Evolutionary conservation across 805 yeast genomes (phyloP).

Genomic region (Priceomyces carsonii): DNA sequence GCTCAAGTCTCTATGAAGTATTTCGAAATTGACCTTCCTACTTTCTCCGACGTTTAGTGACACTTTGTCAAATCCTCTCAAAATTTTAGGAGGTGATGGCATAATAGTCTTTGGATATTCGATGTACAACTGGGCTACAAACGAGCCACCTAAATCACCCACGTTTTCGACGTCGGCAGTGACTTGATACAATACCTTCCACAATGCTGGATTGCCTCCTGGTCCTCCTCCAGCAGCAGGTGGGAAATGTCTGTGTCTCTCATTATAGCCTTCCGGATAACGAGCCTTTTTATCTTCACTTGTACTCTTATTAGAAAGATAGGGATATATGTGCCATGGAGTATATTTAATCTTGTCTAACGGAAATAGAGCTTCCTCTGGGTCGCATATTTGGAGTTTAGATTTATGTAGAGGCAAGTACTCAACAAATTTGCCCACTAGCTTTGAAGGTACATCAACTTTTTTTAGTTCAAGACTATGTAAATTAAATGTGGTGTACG

Average conservation of each 20-base stretch:
- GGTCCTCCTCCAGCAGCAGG: slow-evolving; percentile 50
- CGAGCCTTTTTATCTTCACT: slow-evolving; percentile 37
- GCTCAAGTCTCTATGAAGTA: slow-evolving; percentile 54
- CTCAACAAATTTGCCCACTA: slow-evolving; percentile 47
- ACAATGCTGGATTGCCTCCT: slow-evolving; percentile 62
- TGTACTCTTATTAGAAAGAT: slow-evolving; percentile 30
- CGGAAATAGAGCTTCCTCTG: slow-evolving; percentile 56
- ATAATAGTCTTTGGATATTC: slow-evolving; percentile 49
- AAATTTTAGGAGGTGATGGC: slow-evolving; percentile 53
- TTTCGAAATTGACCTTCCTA: slow-evolving; percentile 39
- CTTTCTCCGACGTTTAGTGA: slow-evolving; percentile 43
- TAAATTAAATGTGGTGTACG: slow-evolving; percentile 48
- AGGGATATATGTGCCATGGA: slow-evolving; percentile 60
- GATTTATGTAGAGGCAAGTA: slow-evolving; percentile 38
- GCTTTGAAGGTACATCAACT: slow-evolving; percentile 44
- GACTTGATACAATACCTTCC: slow-evolving; percentile 52
- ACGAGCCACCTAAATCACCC: slow-evolving; percentile 48
- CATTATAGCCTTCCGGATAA: slow-evolving; percentile 40
- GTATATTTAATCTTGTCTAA: slow-evolving; percentile 52
- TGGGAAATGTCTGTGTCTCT: slow-evolving; percentile 35
- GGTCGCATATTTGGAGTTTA: slow-evolving; percentile 52
- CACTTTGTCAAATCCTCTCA: slow-evolving; percentile 61
- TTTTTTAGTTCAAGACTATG: slow-evolving; percentile 32
- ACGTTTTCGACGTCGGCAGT: slow-evolving; percentile 47
- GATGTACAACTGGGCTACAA: slow-evolving; percentile 54